Evolutionary conservation across 1,284 basidiomycete species (phyloP).

Genomic region (Bondarzewia mesenterica): DNA sequence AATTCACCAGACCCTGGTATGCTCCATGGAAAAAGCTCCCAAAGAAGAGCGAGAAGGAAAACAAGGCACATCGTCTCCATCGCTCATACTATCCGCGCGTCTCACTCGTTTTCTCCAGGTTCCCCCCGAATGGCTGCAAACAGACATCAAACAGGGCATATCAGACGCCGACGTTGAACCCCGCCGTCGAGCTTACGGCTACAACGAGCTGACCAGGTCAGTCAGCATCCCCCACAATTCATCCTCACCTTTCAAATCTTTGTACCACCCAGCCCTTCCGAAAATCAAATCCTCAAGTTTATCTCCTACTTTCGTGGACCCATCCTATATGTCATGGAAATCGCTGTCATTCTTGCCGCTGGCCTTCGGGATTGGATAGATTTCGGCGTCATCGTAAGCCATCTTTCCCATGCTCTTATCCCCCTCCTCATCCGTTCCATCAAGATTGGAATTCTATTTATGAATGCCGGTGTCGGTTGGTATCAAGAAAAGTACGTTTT

Average conservation of each 20-base stretch:
- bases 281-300: constrained; percentile 42
- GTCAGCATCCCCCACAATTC: constrained; percentile 10
- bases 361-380: constrained; percentile 48
- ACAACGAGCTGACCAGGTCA: constrained; percentile 39
- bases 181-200: constrained; percentile 27
- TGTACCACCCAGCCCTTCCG: constrained; percentile 20
- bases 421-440: background rate
- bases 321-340: constrained; percentile 43
- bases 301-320: constrained; percentile 38
- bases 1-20: constrained; percentile 18
- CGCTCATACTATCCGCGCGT: no score
- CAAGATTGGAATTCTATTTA: constrained; percentile 28
- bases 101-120: constrained; percentile 9
- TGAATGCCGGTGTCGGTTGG: constrained; percentile 48
- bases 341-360: constrained; percentile 43
- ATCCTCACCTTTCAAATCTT: constrained; percentile 4
- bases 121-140: constrained; percentile 35
- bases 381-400: constrained; percentile 41
- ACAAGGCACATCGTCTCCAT: no score
- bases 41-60: constrained; percentile 15
- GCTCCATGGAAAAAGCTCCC: constrained; percentile 31
- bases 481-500: constrained; percentile 42
- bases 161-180: constrained; percentile 28
- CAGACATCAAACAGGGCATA: constrained; percentile 35
- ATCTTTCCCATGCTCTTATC: constrained; percentile 4